These are phyloP conservation scores for Cercophora newfieldiana DNA, from an alignment of 495 filamentous ascomycete species.

Conservation along the genomic window DNA sequence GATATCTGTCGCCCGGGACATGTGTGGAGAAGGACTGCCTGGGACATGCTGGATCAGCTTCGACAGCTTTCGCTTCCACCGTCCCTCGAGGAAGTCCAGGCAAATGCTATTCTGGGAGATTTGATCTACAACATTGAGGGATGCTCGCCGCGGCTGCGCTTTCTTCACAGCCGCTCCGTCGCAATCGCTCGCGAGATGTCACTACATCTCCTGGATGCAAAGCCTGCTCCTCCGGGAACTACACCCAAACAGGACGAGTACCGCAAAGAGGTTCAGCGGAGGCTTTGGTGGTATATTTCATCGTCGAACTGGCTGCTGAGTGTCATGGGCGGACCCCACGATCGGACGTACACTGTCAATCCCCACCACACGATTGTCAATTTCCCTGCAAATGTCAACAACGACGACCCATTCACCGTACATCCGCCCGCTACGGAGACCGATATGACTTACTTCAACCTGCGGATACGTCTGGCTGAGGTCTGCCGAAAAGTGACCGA, in stretches of 20 bases:
- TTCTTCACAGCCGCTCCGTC: slow-evolving; percentile 34
- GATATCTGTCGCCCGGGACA: slow-evolving; percentile 35
- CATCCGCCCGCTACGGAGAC: slow-evolving; percentile 41
- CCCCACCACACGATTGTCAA: slow-evolving; percentile 47
- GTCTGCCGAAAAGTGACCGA: slow-evolving; percentile 48
- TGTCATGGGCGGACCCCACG: slow-evolving; percentile 37
- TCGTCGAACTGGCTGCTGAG: slow-evolving; percentile 48
- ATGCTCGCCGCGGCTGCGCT: slow-evolving; percentile 36
- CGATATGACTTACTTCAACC: slow-evolving; percentile 47
- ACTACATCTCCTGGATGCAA: slow-evolving; percentile 45
- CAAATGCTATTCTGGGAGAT: slow-evolving; percentile 41
- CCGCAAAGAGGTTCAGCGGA: slow-evolving; percentile 43
- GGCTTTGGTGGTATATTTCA: slow-evolving; percentile 53
- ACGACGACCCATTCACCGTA: slow-evolving; percentile 35
- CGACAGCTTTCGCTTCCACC: slow-evolving; percentile 23
- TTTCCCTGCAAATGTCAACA: slow-evolving; percentile 48
- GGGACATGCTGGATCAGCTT: slow-evolving; percentile 43
- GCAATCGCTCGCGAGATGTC: slow-evolving; percentile 41
- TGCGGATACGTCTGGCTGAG: slow-evolving; percentile 48
- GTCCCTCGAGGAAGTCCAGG: slow-evolving; percentile 49
- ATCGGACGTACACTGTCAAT: slow-evolving; percentile 44
- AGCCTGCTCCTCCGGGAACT: slow-evolving; percentile 7
- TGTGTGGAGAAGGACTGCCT: slow-evolving; percentile 40
- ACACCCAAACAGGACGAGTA: slow-evolving; percentile 22
- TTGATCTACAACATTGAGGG: slow-evolving; percentile 44